phyloP scores from a whole-genome alignment of 768 basidiomycete species.

The Lepiota venenata region DNA sequence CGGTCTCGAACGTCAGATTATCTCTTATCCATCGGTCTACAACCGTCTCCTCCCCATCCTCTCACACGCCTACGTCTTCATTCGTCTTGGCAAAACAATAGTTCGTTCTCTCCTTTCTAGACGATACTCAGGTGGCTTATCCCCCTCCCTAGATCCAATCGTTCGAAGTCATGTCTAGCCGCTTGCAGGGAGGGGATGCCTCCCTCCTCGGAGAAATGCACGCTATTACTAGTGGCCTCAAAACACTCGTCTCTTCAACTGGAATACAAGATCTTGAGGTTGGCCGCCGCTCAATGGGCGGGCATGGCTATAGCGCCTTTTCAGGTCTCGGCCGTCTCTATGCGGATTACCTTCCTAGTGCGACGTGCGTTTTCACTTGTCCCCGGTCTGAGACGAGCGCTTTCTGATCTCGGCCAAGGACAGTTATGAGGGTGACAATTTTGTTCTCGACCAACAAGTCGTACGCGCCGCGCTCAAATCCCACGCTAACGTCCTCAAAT shows the following conservation, averaged over 20 bases:
- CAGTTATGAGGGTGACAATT: constrained; percentile 81
- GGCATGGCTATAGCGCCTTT: constrained; percentile 72
- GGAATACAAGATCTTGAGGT: constrained; percentile 58
- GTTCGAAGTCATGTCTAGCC: constrained; percentile 46
- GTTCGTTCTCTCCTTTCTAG: constrained; percentile 29
- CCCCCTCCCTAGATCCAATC: constrained; percentile 35
- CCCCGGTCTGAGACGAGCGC: background rate
- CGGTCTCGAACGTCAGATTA: constrained; percentile 63
- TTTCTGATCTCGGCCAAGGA: background rate
- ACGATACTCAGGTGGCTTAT: background rate
- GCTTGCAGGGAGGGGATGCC: constrained; percentile 53
- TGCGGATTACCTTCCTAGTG: constrained; percentile 60
- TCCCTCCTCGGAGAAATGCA: constrained; percentile 71
- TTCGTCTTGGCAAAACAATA: constrained; percentile 56
- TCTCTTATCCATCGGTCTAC: constrained; percentile 71
- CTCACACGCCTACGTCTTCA: constrained; percentile 66
- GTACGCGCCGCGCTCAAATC: constrained; percentile 69
- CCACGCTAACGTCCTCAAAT: constrained; percentile 32
- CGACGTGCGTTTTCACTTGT: constrained; percentile 43
- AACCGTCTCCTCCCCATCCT: constrained; percentile 71
- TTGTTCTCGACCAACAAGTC: constrained; percentile 71
- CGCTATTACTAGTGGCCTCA: constrained; percentile 65
- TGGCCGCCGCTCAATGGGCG: constrained; percentile 69
- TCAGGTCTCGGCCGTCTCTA: constrained; percentile 64
- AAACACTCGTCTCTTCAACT: constrained; percentile 52